Percentiles rank a stretch among this genome's conserved stretches.
These are phyloP conservation scores for Lepidium didymum DNA, from an alignment of 345 rosid species.

Conservation along the genomic window DNA sequence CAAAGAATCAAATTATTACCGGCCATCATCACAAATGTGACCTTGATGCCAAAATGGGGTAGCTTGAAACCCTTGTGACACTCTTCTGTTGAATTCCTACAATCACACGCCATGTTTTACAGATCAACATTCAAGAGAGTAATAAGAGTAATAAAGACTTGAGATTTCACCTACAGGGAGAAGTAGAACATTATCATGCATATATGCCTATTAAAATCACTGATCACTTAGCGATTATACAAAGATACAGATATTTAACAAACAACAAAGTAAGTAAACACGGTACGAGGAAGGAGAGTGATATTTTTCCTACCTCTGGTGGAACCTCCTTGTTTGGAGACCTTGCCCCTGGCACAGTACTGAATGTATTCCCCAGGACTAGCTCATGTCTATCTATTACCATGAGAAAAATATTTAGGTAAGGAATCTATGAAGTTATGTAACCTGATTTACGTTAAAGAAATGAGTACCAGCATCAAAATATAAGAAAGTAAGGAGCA, in stretches of 20 bases:
- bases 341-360: constrained; percentile 40
- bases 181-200: neutral
- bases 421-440: neutral
- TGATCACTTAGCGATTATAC: neutral
- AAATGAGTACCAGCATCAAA: neutral
- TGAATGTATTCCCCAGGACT: constrained; percentile 71
- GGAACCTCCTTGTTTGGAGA: constrained; percentile 74
- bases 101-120: constrained; percentile 5
- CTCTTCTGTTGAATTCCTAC: constrained; percentile 71
- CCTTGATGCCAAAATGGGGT: constrained; percentile 97
- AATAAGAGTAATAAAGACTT: neutral
- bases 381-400: constrained; percentile 77
- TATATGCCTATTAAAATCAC: neutral
- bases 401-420: constrained; percentile 9
- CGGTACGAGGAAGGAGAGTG: neutral
- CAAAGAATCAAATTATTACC: constrained; percentile 4
- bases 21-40: constrained; percentile 53
- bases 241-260: neutral
- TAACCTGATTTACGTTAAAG: neutral
- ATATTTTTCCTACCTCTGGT: constrained; percentile 49
- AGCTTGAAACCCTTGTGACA: constrained; percentile 86
- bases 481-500: neutral
- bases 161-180: neutral
- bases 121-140: neutral
- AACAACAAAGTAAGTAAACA: neutral